Conservation (phyloP, 345 rosid genomes). For the Gossypium anomalum region DNA sequence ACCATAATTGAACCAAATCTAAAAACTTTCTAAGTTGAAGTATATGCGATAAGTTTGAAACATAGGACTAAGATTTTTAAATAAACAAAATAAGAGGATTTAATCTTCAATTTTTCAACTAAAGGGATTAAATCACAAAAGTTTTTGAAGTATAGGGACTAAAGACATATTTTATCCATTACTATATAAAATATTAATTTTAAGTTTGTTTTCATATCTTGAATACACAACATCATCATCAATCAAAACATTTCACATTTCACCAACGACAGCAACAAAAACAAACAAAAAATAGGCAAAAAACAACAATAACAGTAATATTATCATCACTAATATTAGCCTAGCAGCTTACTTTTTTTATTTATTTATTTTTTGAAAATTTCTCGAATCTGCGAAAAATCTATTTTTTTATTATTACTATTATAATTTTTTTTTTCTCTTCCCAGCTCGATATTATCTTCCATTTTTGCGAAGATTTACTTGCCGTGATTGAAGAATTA, state of each 20-base stretch:
- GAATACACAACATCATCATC: neutral
- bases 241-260: conserved; percentile 1
- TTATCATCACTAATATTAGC: conserved; percentile 22
- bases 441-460: conserved; percentile 8
- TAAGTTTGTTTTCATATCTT: neutral
- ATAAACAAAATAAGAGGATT: no score
- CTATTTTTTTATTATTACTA: neutral
- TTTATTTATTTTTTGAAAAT: neutral
- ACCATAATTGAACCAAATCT: no score
- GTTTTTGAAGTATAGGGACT: no score
- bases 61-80: no score
- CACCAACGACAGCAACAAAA: neutral
- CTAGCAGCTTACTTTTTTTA: neutral
- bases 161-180: no score
- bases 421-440: neutral
- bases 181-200: neutral
- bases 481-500: neutral
- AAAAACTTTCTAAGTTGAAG: no score
- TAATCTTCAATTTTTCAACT: no score
- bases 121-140: no score
- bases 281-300: neutral
- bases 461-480: neutral
- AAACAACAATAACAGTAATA: neutral
- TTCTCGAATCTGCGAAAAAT: conserved; percentile 2
- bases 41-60: no score